Base-by-base conservation (phyloP, 371 early-diverging fungal genomes). In the Circinella minor region DNA sequence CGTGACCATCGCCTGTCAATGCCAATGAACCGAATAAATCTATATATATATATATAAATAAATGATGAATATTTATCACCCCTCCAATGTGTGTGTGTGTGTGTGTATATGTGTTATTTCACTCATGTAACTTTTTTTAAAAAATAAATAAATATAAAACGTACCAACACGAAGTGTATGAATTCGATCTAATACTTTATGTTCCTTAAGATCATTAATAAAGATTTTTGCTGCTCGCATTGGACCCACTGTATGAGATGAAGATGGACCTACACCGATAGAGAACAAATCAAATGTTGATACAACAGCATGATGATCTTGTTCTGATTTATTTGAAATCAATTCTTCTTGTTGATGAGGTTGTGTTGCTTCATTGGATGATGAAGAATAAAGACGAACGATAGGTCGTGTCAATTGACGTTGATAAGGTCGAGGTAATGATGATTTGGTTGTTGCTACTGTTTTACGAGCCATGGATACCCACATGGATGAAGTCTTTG, bases 141-240 rank as follows among this genome's bases (percentile, higher is more conserved):
- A n/a, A 39, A 51, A 65, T 36, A 61, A 51, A 63, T 18, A 46
- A 49, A 64, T 59, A 36, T 36, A 38, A 47, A 71, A 63, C 74
- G 72, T 81, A 84, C 84, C 84, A 37, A 95, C 91, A 48, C 95
- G 90, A 54, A 98, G 77, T 17, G 83, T 83, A 36, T 71, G 71
- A 6, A 94, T 92, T 73, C 85, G 88, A 36, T 89, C 88, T 27
- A 96, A 84, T n/a, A 95, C 84, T 4, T 82, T 72, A 72, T 90
- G 90, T 34, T 89, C 84, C 82, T 84, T 86, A 57, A 97, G 76
- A 71, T 97, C 96, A 68, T 89, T 88, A 48, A 96, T 87, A 81
- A 98, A 98, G 68, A 95, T 95, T 78, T 93, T 94, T 34, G 96
- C 96, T 15, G 98, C 97, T 43, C 98, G 90, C 96, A 98, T 96